phyloP scores from a whole-genome alignment of 208 protist species.

The Vickermania spadyakhi region DNA sequence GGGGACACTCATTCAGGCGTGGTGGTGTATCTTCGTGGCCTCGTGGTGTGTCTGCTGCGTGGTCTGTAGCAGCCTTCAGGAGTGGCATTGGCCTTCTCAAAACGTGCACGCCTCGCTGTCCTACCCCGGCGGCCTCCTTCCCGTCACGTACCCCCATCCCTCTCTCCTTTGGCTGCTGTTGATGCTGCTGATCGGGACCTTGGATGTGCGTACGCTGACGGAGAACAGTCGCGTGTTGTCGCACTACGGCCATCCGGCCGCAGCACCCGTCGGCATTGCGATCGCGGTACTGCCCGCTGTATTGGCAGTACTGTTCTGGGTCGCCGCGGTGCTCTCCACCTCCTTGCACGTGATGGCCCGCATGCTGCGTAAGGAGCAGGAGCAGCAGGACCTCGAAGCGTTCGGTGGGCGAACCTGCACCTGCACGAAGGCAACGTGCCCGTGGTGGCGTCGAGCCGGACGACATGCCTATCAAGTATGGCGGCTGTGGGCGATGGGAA shows the following conservation, averaged over 20 bases:
- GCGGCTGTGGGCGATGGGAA: neutral
- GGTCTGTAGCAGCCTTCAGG: neutral
- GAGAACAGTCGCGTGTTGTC: constrained; percentile 9
- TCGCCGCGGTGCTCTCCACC: constrained; percentile 2
- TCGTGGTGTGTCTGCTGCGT: neutral
- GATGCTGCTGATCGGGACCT: constrained; percentile 9
- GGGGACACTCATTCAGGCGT: neutral
- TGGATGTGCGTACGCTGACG: constrained; percentile 18
- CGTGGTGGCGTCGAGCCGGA: no score
- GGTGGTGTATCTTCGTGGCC: neutral
- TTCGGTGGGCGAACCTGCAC: no score
- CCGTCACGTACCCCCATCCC: constrained; percentile 13
- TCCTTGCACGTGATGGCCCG: constrained; percentile 5
- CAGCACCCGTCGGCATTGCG: neutral
- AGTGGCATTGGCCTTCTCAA: neutral
- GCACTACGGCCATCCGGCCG: neutral
- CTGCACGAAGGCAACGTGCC: no score
- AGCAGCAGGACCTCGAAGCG: no score
- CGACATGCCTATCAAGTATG: neutral
- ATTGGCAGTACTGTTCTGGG: neutral
- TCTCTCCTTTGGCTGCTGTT: constrained; percentile 22
- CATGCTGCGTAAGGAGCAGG: neutral
- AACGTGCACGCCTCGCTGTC: neutral
- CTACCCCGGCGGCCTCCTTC: neutral
- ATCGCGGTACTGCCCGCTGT: constrained; percentile 2